Conservation (phyloP, 768 basidiomycete genomes). For the Boletus edulis region DNA sequence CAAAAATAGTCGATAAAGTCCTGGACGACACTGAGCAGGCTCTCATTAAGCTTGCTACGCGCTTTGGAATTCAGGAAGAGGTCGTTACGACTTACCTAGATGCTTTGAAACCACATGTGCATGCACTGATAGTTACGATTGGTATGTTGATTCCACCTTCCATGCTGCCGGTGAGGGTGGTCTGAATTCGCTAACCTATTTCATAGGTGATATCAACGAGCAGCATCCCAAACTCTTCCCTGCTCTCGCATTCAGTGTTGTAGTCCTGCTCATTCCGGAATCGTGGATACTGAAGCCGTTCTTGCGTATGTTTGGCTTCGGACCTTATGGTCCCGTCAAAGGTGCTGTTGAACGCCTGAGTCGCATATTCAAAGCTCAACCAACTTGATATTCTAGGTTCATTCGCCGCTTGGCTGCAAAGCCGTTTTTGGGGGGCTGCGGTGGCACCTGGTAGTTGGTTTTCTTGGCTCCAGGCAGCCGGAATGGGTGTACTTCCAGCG, state of each 20-base stretch:
- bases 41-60: neutral
- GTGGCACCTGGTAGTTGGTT: too few species aligned
- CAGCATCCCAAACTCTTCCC: constrained; percentile 6
- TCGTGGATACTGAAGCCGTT: constrained; percentile 10
- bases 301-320: constrained; percentile 13
- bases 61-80: constrained; percentile 6
- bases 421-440: too few species aligned
- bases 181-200: neutral
- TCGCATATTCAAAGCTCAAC: neutral
- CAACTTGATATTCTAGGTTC: constrained; percentile 6
- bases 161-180: too few species aligned
- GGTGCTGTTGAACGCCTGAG: too few species aligned
- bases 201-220: constrained; percentile 12
- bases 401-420: constrained; percentile 5
- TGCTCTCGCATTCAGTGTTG: neutral
- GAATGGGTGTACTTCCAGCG: constrained; percentile 5
- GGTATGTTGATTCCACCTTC: constrained; percentile 1
- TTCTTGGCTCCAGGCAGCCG: constrained; percentile 11
- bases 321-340: constrained; percentile 6
- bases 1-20: constrained; percentile 2
- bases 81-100: neutral
- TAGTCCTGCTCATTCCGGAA: constrained; percentile 5
- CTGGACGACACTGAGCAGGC: constrained; percentile 2
- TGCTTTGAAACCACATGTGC: constrained; percentile 5
- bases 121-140: constrained; percentile 3